These are phyloP conservation scores for Skeletonema potamos DNA, from an alignment of 108 stramenopile genomes.

Conservation along the genomic window DNA sequence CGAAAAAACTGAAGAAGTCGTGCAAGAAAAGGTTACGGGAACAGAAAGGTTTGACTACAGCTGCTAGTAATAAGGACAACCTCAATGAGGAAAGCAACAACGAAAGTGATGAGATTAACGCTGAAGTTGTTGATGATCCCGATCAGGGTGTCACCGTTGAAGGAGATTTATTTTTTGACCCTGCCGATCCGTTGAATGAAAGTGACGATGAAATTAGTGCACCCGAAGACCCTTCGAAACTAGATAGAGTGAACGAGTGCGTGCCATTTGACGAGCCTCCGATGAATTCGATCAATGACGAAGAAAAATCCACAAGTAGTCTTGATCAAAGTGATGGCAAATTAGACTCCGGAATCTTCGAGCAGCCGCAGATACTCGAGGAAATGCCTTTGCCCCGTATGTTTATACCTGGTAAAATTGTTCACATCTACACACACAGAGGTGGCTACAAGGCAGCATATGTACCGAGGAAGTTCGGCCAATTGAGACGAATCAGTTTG, in stretches of 20 bases:
- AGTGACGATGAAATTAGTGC: slow-evolving; percentile 58
- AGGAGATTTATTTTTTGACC: slow-evolving; percentile 80
- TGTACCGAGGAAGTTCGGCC: slow-evolving; percentile 79
- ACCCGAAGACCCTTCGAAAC: slow-evolving; percentile 40
- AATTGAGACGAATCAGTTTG: slow-evolving; percentile 79
- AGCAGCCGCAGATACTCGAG: slow-evolving; percentile 72
- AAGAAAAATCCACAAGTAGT: background rate
- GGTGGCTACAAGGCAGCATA: slow-evolving; percentile 84
- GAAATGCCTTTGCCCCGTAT: slow-evolving; percentile 88
- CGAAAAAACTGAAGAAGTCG: slow-evolving; percentile 63
- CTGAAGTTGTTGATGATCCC: background rate
- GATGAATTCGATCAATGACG: slow-evolving; percentile 4
- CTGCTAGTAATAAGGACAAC: background rate
- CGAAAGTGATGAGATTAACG: slow-evolving; percentile 4
- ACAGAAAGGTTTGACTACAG: background rate
- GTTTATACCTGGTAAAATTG: slow-evolving; percentile 91
- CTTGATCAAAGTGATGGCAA: background rate
- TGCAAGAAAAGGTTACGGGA: slow-evolving; percentile 58
- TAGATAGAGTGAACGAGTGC: slow-evolving; percentile 34
- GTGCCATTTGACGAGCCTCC: slow-evolving; percentile 53
- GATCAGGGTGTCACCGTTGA: slow-evolving; percentile 54
- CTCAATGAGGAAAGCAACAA: background rate
- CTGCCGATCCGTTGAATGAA: slow-evolving; percentile 59
- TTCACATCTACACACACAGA: slow-evolving; percentile 90
- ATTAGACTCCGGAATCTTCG: slow-evolving; percentile 1